Percentiles rank a stretch among this genome's conserved stretches.
Conservation (phyloP, 257 asterid species). For the Gentiana macrophylla region DNA sequence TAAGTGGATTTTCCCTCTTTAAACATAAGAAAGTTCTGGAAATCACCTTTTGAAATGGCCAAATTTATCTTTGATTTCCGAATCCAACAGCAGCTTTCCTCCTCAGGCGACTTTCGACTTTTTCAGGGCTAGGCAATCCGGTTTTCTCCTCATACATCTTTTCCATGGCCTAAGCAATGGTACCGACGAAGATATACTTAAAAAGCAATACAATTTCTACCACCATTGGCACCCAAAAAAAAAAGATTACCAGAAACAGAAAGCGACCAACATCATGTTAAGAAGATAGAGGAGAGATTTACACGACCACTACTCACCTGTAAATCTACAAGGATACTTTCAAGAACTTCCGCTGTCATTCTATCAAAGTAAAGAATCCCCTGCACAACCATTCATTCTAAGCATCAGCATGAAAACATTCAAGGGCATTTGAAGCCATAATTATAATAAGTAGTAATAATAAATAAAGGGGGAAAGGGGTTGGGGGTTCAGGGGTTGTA, state of each 20-base stretch:
- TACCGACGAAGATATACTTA: neutral
- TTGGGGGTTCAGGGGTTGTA: too few relatives aligned
- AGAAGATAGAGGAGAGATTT: neutral
- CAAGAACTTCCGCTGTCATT: constrained; percentile 79
- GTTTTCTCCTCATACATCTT: constrained; percentile 71
- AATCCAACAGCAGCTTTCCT: constrained; percentile 69
- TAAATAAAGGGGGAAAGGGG: too few relatives aligned
- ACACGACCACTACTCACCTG: constrained; percentile 36
- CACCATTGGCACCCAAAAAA: neutral
- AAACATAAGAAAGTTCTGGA: neutral
- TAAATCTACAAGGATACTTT: constrained; percentile 50
- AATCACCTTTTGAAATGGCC: too few relatives aligned
- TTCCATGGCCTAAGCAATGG: constrained; percentile 55
- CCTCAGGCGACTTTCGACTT: constrained; percentile 34
- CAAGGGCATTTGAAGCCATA: too few relatives aligned
- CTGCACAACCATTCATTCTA: constrained; percentile 32
- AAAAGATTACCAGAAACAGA: constrained; percentile 3
- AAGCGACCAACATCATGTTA: neutral
- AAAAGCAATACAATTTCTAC: neutral
- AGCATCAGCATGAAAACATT: too few relatives aligned
- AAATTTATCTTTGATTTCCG: constrained; percentile 28
- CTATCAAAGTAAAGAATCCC: constrained; percentile 79
- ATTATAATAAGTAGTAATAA: too few relatives aligned
- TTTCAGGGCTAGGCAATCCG: constrained; percentile 83
- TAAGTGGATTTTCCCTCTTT: neutral